Base-by-base conservation (phyloP, 1,139 yeast genomes). In the Candida sp. region DNA sequence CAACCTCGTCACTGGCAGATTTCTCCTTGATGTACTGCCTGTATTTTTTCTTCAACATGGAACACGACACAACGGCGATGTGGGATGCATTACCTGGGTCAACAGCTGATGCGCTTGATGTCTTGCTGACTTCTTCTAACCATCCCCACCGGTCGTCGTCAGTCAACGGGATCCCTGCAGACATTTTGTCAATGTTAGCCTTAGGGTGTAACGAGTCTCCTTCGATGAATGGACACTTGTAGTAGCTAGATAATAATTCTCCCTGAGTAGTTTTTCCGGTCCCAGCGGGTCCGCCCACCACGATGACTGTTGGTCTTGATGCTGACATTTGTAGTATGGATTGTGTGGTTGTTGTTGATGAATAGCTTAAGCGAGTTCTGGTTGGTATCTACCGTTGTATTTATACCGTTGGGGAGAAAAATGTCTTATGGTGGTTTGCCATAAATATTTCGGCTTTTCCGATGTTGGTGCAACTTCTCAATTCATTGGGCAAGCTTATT, bases 71-170 rank as follows among this genome's bases (percentile, higher is more conserved):
- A 11, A 94, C 80, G 3, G 82, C 68, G 0, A 63, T 56, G 1
- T 63, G 57, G 17, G 68, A 56, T 4, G 58, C 58, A 45, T 71
- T 67, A 3, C 58, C 60, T 7, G 68, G 57, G 3, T 66, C 63
- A 7, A 60, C 48, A 9, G 85, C 75, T 46, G 69, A 61, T 0
- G 60, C 60, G 2, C 78, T 69, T 0, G 85, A 72, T 6, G 58
- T 61, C 17, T 62, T 57, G 1, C 90, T 78, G 5, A 91, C 67
- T 42, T 68, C 64, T 44, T 75, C 68, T 30, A 94, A 75, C 99
- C 99, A 94, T 1, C 81, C 94, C 93, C 94, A 89, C 53, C 99
- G 74, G 66, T 94, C 99, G 1, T 85, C 96, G 63, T 94, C 98
- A 0, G 85, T 83, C 52, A 94, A 73, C 1, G 99, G 96, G 30